Conservation (phyloP, 139 green algal species). For the Monoraphidium neglectum region DNA sequence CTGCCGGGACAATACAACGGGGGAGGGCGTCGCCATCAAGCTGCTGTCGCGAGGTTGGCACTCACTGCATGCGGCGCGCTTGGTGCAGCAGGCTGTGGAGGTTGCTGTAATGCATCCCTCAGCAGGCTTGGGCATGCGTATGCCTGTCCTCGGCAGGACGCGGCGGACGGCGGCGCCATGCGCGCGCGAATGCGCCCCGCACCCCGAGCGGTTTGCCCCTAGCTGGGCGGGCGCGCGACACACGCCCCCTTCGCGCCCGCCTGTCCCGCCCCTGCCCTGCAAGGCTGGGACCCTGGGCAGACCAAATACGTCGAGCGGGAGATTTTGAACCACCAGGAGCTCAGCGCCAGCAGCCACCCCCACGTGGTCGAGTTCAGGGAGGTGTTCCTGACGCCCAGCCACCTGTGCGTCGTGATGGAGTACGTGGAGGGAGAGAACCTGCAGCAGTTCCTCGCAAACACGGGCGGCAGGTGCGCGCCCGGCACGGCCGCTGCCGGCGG, state of each 20-base stretch:
- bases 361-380: conserved; percentile 97
- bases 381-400: conserved; percentile 42
- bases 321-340: conserved; percentile 30
- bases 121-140: no score
- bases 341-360: conserved; percentile 63
- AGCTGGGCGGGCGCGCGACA: not conserved
- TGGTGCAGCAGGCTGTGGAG: no score
- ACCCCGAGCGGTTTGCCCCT: no score
- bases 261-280: not conserved
- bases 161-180: no score
- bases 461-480: conserved; percentile 34
- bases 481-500: no score
- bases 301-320: conserved; percentile 39
- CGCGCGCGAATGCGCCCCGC: no score
- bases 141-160: no score
- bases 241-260: not conserved
- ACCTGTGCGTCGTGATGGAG: conserved; percentile 48
- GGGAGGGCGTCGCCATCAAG: conserved; percentile 61
- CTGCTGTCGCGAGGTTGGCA: conserved; percentile 25
- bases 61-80: no score
- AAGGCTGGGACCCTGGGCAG: conserved; percentile 33
- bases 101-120: no score
- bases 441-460: conserved; percentile 40
- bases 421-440: conserved; percentile 54
- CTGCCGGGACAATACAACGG: conserved; percentile 64